Base-by-base conservation (phyloP, 164 flowering plant species). In the Vitis rotundifolia region DNA sequence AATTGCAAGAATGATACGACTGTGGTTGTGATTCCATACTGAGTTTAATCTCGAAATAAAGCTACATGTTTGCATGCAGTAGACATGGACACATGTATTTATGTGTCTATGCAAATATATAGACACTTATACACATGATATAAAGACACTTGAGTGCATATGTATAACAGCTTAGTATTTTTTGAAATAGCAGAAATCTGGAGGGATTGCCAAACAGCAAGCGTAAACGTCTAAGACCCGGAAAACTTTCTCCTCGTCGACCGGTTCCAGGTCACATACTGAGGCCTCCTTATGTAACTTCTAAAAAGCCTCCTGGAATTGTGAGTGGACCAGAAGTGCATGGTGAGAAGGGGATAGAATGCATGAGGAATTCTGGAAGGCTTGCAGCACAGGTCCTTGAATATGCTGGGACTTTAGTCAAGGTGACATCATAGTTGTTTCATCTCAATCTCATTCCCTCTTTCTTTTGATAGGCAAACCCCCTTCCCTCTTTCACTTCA, bases 311-410 rank as follows among this genome's bases (percentile, higher is more conserved):
- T 53, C 92, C 93, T 71, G 97, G 93, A 67, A 84, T 93, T 66
- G 69, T 78, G 0, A 87, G 87, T 78, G 94, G 91, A 64, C 84
- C 86, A 31, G 95, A 96, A 83, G 84, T 96, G 77, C 99, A 96
- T 76, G 91, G 90, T 74, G 82, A 81, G 75, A 78, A 78, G 68
- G 98, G 98, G 56, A 89, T 89, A 67, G 89, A 87, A 37, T 80
- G 85, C 78, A 96, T 96, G 99, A 90, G 97, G 81, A 97, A 93
- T 70, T 90, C 99, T 57, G 98, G 99, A 29, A 83, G 71, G 81
- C 94, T 96, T 74, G 99, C 99, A 57, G 98, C 99, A 6, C 87
- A 83, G 73, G 98, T 96, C 85, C 91, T 91, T 63, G 79, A 91
- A 68, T 87, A 89, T 86, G 99, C 99, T 65, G 97, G 99, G 67